These are phyloP conservation scores for Paracorniculantispora psalliotae DNA, from an alignment of 2,329 filamentous ascomycete species.

Conservation along the genomic window DNA sequence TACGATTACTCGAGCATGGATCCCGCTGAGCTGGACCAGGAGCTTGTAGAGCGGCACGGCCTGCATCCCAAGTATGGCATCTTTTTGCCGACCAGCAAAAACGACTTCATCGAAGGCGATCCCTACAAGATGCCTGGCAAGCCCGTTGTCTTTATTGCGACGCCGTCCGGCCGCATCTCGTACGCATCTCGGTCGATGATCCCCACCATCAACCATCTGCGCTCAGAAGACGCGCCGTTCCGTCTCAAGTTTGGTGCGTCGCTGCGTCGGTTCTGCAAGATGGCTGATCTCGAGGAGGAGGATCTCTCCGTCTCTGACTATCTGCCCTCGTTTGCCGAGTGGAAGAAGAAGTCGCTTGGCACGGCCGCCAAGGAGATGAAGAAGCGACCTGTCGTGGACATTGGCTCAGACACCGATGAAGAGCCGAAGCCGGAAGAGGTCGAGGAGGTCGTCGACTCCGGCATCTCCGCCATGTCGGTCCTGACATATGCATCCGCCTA, in stretches of 20 bases:
- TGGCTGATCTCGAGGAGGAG: constrained; percentile 26
- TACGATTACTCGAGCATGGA: constrained; percentile 47
- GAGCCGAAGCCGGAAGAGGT: constrained; percentile 18
- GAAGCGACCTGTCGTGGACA: constrained; percentile 24
- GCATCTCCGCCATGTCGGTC: constrained; percentile 14
- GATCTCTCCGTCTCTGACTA: constrained; percentile 31
- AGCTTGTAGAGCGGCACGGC: constrained; percentile 42
- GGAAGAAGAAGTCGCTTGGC: constrained; percentile 31
- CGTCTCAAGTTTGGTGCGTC: constrained; percentile 30
- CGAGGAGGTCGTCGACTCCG: constrained; percentile 7
- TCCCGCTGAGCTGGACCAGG: constrained; percentile 47
- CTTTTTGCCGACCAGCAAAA: constrained; percentile 44
- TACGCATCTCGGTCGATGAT: constrained; percentile 44
- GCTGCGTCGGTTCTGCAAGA: constrained; percentile 35
- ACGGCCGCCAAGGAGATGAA: constrained; percentile 31
- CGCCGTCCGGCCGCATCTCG: constrained; percentile 41
- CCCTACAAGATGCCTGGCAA: constrained; percentile 40
- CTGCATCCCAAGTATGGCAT: constrained; percentile 52
- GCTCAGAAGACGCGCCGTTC: constrained; percentile 29
- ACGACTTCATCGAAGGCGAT: constrained; percentile 36
- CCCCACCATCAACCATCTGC: constrained; percentile 30
- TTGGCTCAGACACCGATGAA: constrained; percentile 23
- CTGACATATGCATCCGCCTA: constrained; percentile 19
- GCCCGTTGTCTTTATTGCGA: constrained; percentile 45
- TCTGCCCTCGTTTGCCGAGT: constrained; percentile 28